Conservation (phyloP, 495 filamentous ascomycete species). For the Aspergillus steynii region DNA sequence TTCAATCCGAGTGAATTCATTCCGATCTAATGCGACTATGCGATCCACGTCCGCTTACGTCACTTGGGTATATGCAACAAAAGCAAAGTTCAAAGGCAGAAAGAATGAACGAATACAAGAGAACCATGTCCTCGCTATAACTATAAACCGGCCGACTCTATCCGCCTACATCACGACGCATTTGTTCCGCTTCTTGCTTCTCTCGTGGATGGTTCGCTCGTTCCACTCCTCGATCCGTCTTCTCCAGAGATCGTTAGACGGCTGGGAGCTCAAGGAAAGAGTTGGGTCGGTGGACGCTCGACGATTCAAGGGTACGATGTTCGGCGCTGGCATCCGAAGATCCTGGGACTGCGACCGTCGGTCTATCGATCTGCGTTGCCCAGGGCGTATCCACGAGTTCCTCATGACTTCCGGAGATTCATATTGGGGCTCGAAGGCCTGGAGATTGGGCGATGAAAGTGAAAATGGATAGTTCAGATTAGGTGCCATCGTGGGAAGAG, state of each 20-base stretch:
- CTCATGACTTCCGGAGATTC: constrained; percentile 20
- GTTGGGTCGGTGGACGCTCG: constrained; percentile 43
- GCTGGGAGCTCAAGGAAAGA: constrained; percentile 29
- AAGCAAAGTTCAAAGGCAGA: neutral
- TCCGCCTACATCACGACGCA: constrained; percentile 41
- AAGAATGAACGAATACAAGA: constrained; percentile 1
- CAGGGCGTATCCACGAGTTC: constrained; percentile 8
- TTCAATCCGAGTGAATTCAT: neutral
- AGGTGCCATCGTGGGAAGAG: constrained; percentile 17
- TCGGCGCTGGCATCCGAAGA: constrained; percentile 9
- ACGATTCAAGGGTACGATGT: constrained; percentile 23
- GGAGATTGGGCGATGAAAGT: constrained; percentile 43
- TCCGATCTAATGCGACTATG: neutral
- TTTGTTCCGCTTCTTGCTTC: constrained; percentile 36
- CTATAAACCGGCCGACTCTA: neutral
- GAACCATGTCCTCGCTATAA: neutral
- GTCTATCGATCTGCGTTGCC: constrained; percentile 11
- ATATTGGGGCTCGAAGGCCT: constrained; percentile 23
- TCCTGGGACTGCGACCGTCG: constrained; percentile 24
- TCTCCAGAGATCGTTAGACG: constrained; percentile 42
- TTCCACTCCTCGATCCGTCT: constrained; percentile 48
- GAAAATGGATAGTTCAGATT: constrained; percentile 36
- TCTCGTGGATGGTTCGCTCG: constrained; percentile 42
- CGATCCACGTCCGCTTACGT: neutral
- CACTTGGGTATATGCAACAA: constrained; percentile 12